phyloP scores from a whole-genome alignment of 2,329 filamentous ascomycete genomes.

The Botrytis elliptica region DNA sequence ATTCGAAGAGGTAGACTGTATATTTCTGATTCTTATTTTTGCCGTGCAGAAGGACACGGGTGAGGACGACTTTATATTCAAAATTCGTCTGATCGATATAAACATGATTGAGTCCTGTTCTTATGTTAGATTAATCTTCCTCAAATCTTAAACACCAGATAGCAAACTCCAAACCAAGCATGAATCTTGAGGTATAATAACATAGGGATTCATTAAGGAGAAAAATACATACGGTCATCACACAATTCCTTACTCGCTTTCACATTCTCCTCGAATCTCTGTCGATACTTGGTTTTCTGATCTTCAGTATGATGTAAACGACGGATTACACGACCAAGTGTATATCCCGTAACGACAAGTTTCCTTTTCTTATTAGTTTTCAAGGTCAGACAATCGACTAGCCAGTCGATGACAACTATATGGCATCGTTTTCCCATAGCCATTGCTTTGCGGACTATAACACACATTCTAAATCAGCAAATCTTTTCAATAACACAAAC shows the following conservation, averaged over 20 bases:
- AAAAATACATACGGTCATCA: slow-evolving; percentile 48
- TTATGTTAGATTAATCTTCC: neutral
- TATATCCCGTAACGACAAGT: slow-evolving; percentile 26
- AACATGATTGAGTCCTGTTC: slow-evolving; percentile 58
- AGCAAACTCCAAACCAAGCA: neutral
- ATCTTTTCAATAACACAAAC: neutral
- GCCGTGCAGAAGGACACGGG: slow-evolving; percentile 48
- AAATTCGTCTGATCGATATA: slow-evolving; percentile 64
- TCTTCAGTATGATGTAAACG: slow-evolving; percentile 39
- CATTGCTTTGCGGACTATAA: slow-evolving; percentile 44
- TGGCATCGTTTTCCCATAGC: slow-evolving; percentile 39
- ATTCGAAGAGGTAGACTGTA: slow-evolving; percentile 63
- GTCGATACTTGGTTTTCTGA: slow-evolving; percentile 42
- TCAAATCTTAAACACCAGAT: slow-evolving; percentile 12
- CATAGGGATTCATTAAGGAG: neutral
- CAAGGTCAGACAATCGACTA: slow-evolving; percentile 43
- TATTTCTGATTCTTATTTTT: slow-evolving; percentile 58
- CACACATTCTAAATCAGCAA: neutral
- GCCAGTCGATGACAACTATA: slow-evolving; percentile 49
- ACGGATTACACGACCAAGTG: slow-evolving; percentile 28
- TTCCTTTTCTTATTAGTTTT: slow-evolving; percentile 38
- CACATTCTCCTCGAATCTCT: slow-evolving; percentile 38
- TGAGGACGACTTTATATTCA: slow-evolving; percentile 61
- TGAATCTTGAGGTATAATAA: neutral
- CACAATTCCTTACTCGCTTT: slow-evolving; percentile 45